Base-by-base conservation (phyloP, 2,329 filamentous ascomycete species). In the Aspergillus novofumigatus region DNA sequence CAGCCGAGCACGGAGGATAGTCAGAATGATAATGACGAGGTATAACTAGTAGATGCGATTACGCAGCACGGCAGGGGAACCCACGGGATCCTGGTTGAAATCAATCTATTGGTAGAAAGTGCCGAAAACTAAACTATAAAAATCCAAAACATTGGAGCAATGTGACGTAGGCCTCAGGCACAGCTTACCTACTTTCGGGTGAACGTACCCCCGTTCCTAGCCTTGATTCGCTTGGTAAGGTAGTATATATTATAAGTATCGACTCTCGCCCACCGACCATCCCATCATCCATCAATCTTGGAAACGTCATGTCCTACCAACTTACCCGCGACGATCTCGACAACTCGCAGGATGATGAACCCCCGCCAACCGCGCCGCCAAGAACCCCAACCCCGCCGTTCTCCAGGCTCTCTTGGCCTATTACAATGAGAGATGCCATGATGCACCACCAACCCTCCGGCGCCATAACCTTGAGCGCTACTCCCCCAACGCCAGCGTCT, bases 301-400 rank as follows among this genome's bases (percentile, higher is more conserved):
- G 4, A 41, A 14, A 14, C 35, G 8, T 28, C 26, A 28, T 28
- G 26, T 38, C 26, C 28, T 53, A 53, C 41, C 51, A 48, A 38
- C 51, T 53, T n/a, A 53, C 51, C 17, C 26, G 5, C n/a, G 38
- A 53, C 21, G 38, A 53, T n/a, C 14, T 53, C 20, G 51, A 53
- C 41, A 26, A 23, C 23, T 14, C 28, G 6, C 21, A 6, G 28
- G 51, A 53, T 11, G 32, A 41, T 4, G 51, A 53, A 20, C 28
- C 51, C 29, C 41, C 11, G 25, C 41, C 32, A 42, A 20, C 51
- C 51, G 51, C 17, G 51, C 51, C 23, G 51, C 41, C 11, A 35
- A 41, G n/a, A 53, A 53, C 28, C 51, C 51, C 38, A 53, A 45
- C 51, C 28, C 28, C 14, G 25, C 51, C 23, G 51, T 47, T 9